Conservation (phyloP, 352 stramenopile genomes). For the Globisporangium paddicum region DNA sequence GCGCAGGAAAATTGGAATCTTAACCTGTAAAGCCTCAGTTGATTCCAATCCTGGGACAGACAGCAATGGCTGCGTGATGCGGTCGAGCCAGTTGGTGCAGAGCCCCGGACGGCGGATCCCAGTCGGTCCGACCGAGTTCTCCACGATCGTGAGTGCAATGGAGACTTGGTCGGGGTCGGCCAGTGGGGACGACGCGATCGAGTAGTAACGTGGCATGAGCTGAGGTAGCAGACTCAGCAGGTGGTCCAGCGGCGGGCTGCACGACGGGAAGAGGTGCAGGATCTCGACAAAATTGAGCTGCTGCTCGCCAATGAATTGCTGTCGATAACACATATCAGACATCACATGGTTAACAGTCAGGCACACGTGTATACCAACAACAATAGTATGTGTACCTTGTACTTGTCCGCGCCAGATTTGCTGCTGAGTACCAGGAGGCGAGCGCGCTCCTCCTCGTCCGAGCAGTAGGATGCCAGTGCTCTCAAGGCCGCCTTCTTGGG, state of each 20-base stretch:
- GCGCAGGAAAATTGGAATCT: conserved; percentile 89
- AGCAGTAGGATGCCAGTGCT: conserved; percentile 60
- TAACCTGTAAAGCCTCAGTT: conserved; percentile 9
- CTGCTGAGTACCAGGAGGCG: conserved; percentile 66
- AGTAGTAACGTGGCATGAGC: conserved; percentile 95
- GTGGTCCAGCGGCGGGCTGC: conserved; percentile 78
- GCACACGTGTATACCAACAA: too few relatives aligned
- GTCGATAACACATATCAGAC: conserved; percentile 14
- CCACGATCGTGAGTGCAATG: conserved; percentile 91
- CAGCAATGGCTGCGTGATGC: conserved; percentile 41
- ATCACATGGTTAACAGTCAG: too few relatives aligned
- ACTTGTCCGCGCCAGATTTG: conserved; percentile 59
- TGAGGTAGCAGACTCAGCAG: conserved; percentile 84
- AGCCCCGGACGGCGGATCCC: conserved; percentile 41
- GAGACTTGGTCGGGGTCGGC: conserved; percentile 51
- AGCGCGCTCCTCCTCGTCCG: conserved; percentile 51
- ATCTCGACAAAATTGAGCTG: conserved; percentile 89
- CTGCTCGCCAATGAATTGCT: conserved; percentile 85
- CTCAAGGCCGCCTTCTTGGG: conserved; percentile 77
- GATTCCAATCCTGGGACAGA: background rate
- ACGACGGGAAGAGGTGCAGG: conserved; percentile 91
- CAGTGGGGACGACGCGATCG: conserved; percentile 92
- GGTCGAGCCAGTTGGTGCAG: conserved; percentile 63
- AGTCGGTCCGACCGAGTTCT: conserved; percentile 57
- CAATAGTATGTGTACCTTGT: too few relatives aligned